Base-by-base conservation (phyloP, 1,284 basidiomycete species). In the Pterula multifida region DNA sequence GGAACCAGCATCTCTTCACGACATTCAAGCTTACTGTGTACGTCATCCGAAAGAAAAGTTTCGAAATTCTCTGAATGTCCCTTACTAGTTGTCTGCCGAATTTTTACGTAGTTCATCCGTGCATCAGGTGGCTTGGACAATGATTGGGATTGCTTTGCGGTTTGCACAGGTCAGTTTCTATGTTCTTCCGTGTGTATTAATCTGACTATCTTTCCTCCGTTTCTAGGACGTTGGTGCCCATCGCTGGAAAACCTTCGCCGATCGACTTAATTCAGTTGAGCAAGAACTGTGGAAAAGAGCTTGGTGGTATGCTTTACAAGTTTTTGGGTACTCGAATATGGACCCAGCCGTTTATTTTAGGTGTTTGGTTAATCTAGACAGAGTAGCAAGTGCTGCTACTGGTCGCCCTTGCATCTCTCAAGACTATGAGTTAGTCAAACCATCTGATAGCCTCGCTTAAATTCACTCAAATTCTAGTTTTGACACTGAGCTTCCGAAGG, bases 401-500 rank as follows among this genome's bases (percentile, higher is more conserved):
- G 39, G 39, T 42, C 39, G 21, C 9, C 13, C 21, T 6, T 17
- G 39, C 17, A 42, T 22, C 6, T 42, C 39, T 42, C 21, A 42
- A 9, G 39, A 22, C 9, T 42, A 42, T 17, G 39, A 42, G 39
- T 42, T 4, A 42, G 39, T 42, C 9, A 15, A 15, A 32, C 6
- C 28, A 15, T 32, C 28, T 32, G 28, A 32, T n/a, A n/a, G n/a
- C n/a, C n/a, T n/a, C n/a, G 28, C 28, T 32, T 15, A 32, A 32
- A 15, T 32, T 32, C 15, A 15, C 15, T 15, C 15, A n/a, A n/a
- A n/a, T 35, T 9, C n/a, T 19, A 42, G 39, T 17, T 42, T 42
- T 42, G 39, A 42, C 19, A 17, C 19, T 9, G 39, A 17, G 4
- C 39, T 42, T 19, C 39, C 39, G n/a, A 42, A 6, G 4, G 81